Evolutionary conservation across 2,329 filamentous ascomycete genomes (phyloP), one percentile per base, ranked within the genome.

Genomic region (Claviceps arundinis): DNA sequence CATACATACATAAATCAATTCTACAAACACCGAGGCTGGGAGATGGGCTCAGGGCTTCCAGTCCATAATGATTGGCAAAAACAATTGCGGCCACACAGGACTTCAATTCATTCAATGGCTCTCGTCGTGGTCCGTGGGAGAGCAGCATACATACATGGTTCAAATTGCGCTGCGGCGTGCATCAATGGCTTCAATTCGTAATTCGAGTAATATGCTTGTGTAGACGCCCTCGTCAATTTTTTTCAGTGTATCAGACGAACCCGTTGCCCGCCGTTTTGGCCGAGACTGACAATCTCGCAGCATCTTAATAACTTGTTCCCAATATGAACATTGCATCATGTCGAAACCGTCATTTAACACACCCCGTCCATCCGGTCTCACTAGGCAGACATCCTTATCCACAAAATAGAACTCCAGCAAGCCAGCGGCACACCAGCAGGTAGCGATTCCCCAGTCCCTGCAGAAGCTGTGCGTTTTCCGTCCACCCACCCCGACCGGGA

Each of bases 391-490:
- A 42, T 40, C 6, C 26, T 47, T 17, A 46, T 46, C 26, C 24
- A 47, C 9, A 17, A 19, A 46, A 13, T 37, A 47, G 37, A 19
- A 48, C 14, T 34, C 24, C 44, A 24, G 37, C 19, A 41, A 40
- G 17, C 45, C 40, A 37, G 16, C 16, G n/a, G 44, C 45, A 5
- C 51, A 43, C 19, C 30, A 49, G 40, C 45, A 19, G 19, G 19
- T 30, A 30, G 37, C 37, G 45, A 34, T 11, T 48, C 37, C 13
- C 47, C 42, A 51, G 48, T 65, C 63, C 62, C 62, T 65, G 63
- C 62, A 65, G 61, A 37, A 22, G 42, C 43, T 37, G 34, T 47
- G 34, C 50, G 47, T 41, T 30, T 30, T 30, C 30, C 30, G 22
- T 22, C 50, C 22, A 24, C 48, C 40, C 37, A 42, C 37, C 48